Base-by-base conservation (phyloP, 1,284 basidiomycete genomes). In the Irpex lacteus region DNA sequence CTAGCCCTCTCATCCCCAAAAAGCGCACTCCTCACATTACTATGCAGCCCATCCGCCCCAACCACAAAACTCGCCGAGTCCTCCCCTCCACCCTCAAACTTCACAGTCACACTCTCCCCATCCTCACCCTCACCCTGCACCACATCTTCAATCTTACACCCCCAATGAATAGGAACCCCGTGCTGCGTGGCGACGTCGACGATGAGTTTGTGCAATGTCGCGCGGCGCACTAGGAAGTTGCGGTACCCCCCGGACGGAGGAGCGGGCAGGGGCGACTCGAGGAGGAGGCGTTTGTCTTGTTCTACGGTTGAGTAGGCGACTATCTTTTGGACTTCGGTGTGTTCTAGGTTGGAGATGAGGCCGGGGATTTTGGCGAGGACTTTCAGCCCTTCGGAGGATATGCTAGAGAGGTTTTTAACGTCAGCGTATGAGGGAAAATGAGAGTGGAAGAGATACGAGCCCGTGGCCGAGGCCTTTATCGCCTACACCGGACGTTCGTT, bases 1-100 rank as follows among this genome's bases (percentile, higher is more conserved):
- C 71, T 65, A 7, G 76, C 75, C 19, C 71, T 65, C 67, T 79
- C 74, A 63, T 76, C 69, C 3, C 81, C 81, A 63, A 82, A 82
- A n/a, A 82, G 70, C 11, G 71, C 70, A 34, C 67, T 69, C 1
- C 81, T 74, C 11, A 80, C 78, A 55, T 73, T 75, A 64, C 80
- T 81, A 65, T 82, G 81, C 65, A 83, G 69, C 8, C 81, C 81
- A 66, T 83, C 81, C 66, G 80, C 81, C 15, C 81, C 81, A 5
- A 82, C 73, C 8, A 82, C 74, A 63, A 82, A 79, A 64, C 76
- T 78, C 5, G 75, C 80, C 0, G 71, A 73, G 60, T 76, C 79
- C 38, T 65, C 73, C 36, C 66, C 63, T n/a, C 80, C 81, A 62
- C 78, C 78, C 49, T 73, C 74, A 66, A 82, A 79, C 1, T 60